Evolutionary conservation across 2,329 filamentous ascomycete genomes (phyloP).

Genomic region (Hirsutella thompsonii): DNA sequence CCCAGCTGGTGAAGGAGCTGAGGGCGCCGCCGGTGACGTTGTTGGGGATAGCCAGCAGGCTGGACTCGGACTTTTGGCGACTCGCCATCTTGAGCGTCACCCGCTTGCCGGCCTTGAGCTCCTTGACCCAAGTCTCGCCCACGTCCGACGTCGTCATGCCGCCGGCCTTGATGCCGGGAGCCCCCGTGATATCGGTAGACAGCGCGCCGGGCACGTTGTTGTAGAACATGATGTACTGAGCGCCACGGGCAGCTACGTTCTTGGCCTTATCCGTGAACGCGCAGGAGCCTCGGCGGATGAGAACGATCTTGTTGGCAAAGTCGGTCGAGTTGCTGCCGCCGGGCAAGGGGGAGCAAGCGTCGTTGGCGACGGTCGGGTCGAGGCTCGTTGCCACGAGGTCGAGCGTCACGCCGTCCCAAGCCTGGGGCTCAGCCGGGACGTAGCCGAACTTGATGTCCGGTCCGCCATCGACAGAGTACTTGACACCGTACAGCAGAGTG

Average conservation of each 20-base stretch:
- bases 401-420: constrained; percentile 31
- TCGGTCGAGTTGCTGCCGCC: constrained; percentile 36
- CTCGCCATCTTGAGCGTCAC: constrained; percentile 31
- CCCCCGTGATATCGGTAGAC: constrained; percentile 17
- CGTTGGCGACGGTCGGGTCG: constrained; percentile 31
- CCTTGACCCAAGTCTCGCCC: constrained; percentile 30
- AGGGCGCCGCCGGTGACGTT: constrained; percentile 33
- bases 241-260: constrained; percentile 40
- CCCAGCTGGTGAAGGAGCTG: constrained; percentile 44
- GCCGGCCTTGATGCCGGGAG: constrained; percentile 19
- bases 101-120: constrained; percentile 27
- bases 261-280: constrained; percentile 39
- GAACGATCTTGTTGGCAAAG: constrained; percentile 42
- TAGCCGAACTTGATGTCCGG: constrained; percentile 26
- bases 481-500: constrained; percentile 25
- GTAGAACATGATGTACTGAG: constrained; percentile 48
- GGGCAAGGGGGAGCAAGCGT: constrained; percentile 40
- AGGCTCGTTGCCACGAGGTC: constrained; percentile 36
- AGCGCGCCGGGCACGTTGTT: constrained; percentile 32
- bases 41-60: constrained; percentile 16
- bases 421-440: constrained; percentile 23
- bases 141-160: constrained; percentile 27
- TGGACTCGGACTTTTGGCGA: constrained; percentile 18
- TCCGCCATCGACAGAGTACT: constrained; percentile 25
- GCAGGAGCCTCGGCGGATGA: constrained; percentile 47